Base-by-base conservation (phyloP, 352 stramenopile genomes). In the Hyaloperonospora brassicae region DNA sequence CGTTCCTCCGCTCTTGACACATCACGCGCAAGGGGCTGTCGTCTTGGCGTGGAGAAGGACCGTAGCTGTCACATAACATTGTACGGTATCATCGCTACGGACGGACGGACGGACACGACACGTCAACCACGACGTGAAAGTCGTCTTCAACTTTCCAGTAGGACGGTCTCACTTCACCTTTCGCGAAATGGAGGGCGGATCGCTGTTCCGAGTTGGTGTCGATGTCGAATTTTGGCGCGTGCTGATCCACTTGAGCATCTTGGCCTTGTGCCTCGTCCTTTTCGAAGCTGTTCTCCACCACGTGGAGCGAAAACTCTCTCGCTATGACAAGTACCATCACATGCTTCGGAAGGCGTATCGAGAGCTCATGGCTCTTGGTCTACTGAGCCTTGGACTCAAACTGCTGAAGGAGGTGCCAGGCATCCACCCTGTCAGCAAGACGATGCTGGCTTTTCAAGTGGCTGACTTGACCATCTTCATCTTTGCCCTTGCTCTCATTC, bases 301-400 rank as follows among this genome's bases (percentile, higher is more conserved):
- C 13, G 48, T 80, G 0, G 64, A 74, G 42, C 68, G 73, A 41
- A 50, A 67, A 13, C 47, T 84, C 8, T 44, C 65, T 11, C 61
- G 52, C 23, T 75, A 72, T 51, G 70, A 71, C 43, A 87, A 84
- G 53, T 87, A 84, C 46, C 49, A 79, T n/a, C 67, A 82, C 27
- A 84, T 85, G 62, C 57, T 87, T 21, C 72, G 61, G 54, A 87
- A 87, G 44, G 64, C 65, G 22, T 86, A 72, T 43, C 40, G 66
- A 47, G 75, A 86, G 43, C 59, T 86, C 24, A 84, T 83, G 75
- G 54, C 83, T 5, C 62, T 84, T 9, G 74, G 74, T 0, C 30
- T 85, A 17, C 61, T 83, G 23, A 72, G 70, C 31, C 60, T 86
- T 23, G 24, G 55, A 1, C 24, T 84, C 42, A 86, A 86, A 55